Base-by-base conservation (phyloP, 768 basidiomycete genomes). In the Lentinula raphanica region DNA sequence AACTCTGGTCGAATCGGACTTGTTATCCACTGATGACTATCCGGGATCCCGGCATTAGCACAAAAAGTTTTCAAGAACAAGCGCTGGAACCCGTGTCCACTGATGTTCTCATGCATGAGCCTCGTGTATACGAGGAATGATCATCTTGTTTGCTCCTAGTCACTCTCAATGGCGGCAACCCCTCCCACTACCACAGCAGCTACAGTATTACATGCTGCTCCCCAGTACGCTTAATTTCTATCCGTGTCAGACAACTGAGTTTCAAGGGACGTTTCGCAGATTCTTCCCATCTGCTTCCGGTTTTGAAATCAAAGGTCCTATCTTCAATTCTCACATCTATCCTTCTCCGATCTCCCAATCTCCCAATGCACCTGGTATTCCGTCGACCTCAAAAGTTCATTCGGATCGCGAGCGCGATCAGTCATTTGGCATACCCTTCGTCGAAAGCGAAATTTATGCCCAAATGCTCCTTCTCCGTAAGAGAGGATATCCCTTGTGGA, bases 401-500 rank as follows among this genome's bases (percentile, higher is more conserved):
- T 35, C 32, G 8, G 2, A 1, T 1, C 32, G 3, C 32, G 2
- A 1, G 5, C 32, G 3, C 32, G 13, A 35, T 35, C 32, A 35
- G 6, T 8, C 13, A 35, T 35, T 13, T n/a, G n/a, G n/a, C 32
- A 35, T 1, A 8, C 32, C 32, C 32, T 35, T 8, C 32, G 49
- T 49, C 2, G 40, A 56, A 31, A 45, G 28, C 25, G 39, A 59
- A 42, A 6, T 25, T 3, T 42, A 39, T 21, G 50, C 40, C 5
- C 31, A 38, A 11, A 25, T 27, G 15, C 25, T 56, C 11, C 55
- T 56, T 15, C 32, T 29, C 11, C n/a, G 40, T 45, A 35, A 27
- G 19, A 36, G 29, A 21, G 55, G 55, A 13, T 56, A 56, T 46
- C 55, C 55, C 17, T 21, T 56, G 1, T 56, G 45, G 40, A 42